These are phyloP conservation scores for Zasmidium angulare DNA, from an alignment of 2,329 filamentous ascomycete species.

Conservation along the genomic window DNA sequence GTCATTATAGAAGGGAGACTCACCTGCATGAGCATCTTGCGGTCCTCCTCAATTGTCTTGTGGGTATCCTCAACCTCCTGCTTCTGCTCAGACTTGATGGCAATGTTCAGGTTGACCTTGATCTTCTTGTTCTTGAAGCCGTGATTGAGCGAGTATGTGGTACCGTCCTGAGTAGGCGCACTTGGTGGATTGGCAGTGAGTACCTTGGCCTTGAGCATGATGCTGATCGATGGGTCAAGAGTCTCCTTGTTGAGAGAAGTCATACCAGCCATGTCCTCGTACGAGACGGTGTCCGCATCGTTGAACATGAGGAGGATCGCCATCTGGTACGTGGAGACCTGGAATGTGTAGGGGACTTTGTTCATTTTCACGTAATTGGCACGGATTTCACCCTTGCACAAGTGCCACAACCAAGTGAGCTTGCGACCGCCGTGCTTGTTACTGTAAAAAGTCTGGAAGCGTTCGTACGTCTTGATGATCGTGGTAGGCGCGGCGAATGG, in stretches of 20 bases:
- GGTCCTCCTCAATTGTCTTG: constrained; percentile 98
- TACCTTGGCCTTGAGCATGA: constrained; percentile 92
- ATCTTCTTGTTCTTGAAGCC: constrained; percentile 99
- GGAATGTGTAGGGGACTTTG: constrained; percentile 93
- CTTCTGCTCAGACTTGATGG: constrained; percentile 93
- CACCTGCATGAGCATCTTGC: constrained; percentile 95
- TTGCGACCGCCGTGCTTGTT: constrained; percentile 96
- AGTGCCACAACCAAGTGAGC: constrained; percentile 95
- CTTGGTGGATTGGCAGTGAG: constrained; percentile 69
- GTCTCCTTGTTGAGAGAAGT: constrained; percentile 79
- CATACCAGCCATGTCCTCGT: constrained; percentile 80
- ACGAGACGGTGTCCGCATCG: constrained; percentile 78
- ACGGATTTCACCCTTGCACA: constrained; percentile 96
- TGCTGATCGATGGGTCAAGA: constrained; percentile 79
- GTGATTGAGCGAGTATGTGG: constrained; percentile 81
- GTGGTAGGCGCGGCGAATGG: constrained; percentile 84
- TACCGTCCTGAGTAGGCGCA: constrained; percentile 74
- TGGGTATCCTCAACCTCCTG: constrained; percentile 95
- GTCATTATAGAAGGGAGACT: too few relatives aligned
- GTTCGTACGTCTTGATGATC: constrained; percentile 82
- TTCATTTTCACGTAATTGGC: constrained; percentile 84
- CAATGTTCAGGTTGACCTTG: constrained; percentile 92
- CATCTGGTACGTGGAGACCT: constrained; percentile 98
- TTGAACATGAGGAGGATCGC: constrained; percentile 94
- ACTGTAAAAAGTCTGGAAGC: constrained; percentile 88